Evolutionary conservation across 108 stramenopile species (phyloP).

Genomic region (Skeletonema menzelii): DNA sequence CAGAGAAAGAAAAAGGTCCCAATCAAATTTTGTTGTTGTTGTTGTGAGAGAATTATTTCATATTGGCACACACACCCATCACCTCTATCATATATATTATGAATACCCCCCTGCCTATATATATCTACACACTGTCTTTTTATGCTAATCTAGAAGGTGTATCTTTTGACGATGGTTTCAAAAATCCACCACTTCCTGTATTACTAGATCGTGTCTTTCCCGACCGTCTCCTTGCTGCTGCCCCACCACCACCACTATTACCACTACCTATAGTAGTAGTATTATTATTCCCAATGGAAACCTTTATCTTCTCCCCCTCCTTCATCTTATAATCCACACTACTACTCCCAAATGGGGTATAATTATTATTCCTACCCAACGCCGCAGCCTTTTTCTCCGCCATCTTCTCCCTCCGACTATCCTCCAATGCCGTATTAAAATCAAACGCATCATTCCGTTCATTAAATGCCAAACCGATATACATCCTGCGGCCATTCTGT

Average conservation of each 20-base stretch:
- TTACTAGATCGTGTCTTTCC: not conserved
- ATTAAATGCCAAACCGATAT: conserved; percentile 97
- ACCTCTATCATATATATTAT: too few relatives aligned
- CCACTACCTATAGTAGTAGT: too few relatives aligned
- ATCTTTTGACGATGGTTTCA: conserved; percentile 76
- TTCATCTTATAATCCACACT: conserved; percentile 88
- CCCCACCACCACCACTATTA: conserved; percentile 25
- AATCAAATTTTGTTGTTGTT: too few relatives aligned
- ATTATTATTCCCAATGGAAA: conserved; percentile 53
- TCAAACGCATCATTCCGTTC: conserved; percentile 98
- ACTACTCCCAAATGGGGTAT: too few relatives aligned
- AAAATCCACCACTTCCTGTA: conserved; percentile 47
- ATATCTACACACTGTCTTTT: too few relatives aligned
- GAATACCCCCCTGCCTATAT: too few relatives aligned
- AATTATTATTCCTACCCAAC: conserved; percentile 9
- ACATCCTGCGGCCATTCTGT: conserved; percentile 92
- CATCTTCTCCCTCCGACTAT: conserved; percentile 79
- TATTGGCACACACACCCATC: too few relatives aligned
- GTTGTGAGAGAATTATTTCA: too few relatives aligned
- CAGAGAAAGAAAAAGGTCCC: too few relatives aligned
- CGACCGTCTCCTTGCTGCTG: conserved; percentile 15
- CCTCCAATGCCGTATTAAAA: conserved; percentile 95
- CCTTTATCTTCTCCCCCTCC: conserved; percentile 90
- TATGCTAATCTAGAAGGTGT: conserved; percentile 57
- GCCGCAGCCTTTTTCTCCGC: conserved; percentile 54